Conservation (phyloP, 306 rosid species). For the Lathyrus oleraceus region DNA sequence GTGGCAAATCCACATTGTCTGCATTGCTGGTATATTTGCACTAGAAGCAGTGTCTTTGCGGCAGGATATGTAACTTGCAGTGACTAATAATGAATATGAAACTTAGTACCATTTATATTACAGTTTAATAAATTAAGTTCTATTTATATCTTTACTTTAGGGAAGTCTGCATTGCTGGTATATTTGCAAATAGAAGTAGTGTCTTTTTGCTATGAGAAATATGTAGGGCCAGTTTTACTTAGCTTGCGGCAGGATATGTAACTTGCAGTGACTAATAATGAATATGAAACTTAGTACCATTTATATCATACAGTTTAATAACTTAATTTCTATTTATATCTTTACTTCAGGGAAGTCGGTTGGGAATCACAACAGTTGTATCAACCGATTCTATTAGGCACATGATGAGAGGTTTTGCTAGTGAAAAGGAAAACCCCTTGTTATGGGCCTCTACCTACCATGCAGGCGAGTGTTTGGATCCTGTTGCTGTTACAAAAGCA, state of each 20-base stretch:
- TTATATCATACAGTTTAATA: slow-evolving; percentile 25
- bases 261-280: slow-evolving; percentile 15
- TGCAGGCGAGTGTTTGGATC: slow-evolving; percentile 96
- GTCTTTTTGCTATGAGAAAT: slow-evolving; percentile 30
- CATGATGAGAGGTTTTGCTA: slow-evolving; percentile 96
- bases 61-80: slow-evolving; percentile 24
- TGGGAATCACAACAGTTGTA: slow-evolving; percentile 90
- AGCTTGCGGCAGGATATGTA: slow-evolving; percentile 29
- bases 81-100: slow-evolving; percentile 22
- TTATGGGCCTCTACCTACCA: slow-evolving; percentile 97
- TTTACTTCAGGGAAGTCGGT: slow-evolving; percentile 76
- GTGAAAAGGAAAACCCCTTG: slow-evolving; percentile 86
- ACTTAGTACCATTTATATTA: neutral
- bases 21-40: too few species aligned
- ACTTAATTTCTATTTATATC: slow-evolving; percentile 24
- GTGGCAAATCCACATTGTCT: slow-evolving; percentile 96
- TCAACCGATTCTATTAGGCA: slow-evolving; percentile 94
- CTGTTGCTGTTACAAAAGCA: slow-evolving; percentile 86
- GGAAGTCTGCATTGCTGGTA: slow-evolving; percentile 98
- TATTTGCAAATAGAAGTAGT: slow-evolving; percentile 33
- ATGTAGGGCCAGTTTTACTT: slow-evolving; percentile 33
- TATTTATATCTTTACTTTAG: slow-evolving; percentile 48
- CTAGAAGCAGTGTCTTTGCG: too few species aligned
- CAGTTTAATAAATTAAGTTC: slow-evolving; percentile 28
- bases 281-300: slow-evolving; percentile 2